Evolutionary conservation across 768 basidiomycete species (phyloP).

Genomic region (Naematelia encephala): DNA sequence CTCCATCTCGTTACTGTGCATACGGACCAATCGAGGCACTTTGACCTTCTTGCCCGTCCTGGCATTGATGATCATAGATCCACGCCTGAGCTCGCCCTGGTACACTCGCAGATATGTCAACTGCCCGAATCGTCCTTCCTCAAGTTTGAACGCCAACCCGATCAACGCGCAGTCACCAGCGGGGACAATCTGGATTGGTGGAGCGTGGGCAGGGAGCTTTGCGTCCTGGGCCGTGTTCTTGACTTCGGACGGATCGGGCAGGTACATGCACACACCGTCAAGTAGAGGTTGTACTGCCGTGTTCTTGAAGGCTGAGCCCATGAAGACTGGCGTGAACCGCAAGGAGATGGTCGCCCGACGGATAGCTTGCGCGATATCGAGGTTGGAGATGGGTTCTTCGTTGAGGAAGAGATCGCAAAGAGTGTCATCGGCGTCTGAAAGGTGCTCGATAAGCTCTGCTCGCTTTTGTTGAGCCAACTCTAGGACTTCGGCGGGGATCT

Average conservation of each 20-base stretch:
- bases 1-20: conserved; percentile 99
- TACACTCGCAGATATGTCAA: conserved; percentile 98
- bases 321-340: conserved; percentile 93
- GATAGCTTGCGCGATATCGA: conserved; percentile 76
- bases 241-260: conserved; percentile 80
- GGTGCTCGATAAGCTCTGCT: conserved; percentile 83
- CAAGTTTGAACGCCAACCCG: conserved; percentile 94
- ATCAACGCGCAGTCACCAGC: conserved; percentile 84
- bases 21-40: conserved; percentile 88
- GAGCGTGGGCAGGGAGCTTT: conserved; percentile 55
- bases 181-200: conserved; percentile 71
- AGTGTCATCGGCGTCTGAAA: conserved; percentile 93
- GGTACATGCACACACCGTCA: conserved; percentile 92
- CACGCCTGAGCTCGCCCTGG: conserved; percentile 86
- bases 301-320: conserved; percentile 97
- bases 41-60: conserved; percentile 96
- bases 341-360: conserved; percentile 81
- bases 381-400: conserved; percentile 70
- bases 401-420: conserved; percentile 87
- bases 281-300: conserved; percentile 89
- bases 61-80: conserved; percentile 80
- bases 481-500: conserved; percentile 74
- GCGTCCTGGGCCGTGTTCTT: conserved; percentile 79
- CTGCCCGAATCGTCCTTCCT: conserved; percentile 95
- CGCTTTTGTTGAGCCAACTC: conserved; percentile 79